A percentile compares a stretch with the other conserved stretches of the same genome.
Conservation (phyloP, 768 basidiomycete species). For the Hortiboletus campestris region DNA sequence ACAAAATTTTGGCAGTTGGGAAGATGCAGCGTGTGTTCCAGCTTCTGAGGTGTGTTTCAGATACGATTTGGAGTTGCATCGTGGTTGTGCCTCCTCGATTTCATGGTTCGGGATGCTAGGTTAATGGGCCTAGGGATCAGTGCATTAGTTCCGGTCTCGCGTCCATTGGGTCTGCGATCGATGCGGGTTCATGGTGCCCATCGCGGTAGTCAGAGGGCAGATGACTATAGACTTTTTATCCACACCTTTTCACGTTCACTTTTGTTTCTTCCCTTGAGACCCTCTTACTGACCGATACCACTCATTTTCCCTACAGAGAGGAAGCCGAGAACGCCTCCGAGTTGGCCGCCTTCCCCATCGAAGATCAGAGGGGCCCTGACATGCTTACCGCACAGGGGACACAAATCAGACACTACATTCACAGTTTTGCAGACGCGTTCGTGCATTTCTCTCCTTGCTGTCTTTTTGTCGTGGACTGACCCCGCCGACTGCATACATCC, state of each 20-base stretch:
- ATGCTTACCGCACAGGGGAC: constrained; percentile 62
- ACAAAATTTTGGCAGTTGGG: constrained; percentile 91
- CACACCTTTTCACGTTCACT: too few relatives aligned
- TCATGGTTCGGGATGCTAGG: not conserved
- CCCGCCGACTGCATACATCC: too few relatives aligned
- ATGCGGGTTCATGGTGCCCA: not conserved
- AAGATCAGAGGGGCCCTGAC: constrained; percentile 45
- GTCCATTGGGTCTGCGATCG: not conserved
- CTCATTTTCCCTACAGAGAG: constrained; percentile 44
- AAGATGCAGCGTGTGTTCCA: constrained; percentile 90
- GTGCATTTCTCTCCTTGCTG: constrained; percentile 28
- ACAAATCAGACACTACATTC: constrained; percentile 59
- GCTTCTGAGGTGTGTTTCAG: constrained; percentile 68
- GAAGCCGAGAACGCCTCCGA: constrained; percentile 80
- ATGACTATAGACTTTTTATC: not conserved
- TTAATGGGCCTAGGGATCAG: not conserved
- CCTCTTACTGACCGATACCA: not conserved
- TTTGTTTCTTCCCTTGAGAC: not conserved
- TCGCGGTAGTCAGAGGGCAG: not conserved
- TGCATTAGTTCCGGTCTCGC: too few relatives aligned
- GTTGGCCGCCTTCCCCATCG: constrained; percentile 40
- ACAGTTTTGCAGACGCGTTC: constrained; percentile 74
- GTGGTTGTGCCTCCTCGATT: not conserved
- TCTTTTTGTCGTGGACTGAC: not conserved
- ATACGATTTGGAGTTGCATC: not conserved